These are phyloP conservation scores for Panus rudis DNA, from an alignment of 768 basidiomycete species.

Conservation along the genomic window DNA sequence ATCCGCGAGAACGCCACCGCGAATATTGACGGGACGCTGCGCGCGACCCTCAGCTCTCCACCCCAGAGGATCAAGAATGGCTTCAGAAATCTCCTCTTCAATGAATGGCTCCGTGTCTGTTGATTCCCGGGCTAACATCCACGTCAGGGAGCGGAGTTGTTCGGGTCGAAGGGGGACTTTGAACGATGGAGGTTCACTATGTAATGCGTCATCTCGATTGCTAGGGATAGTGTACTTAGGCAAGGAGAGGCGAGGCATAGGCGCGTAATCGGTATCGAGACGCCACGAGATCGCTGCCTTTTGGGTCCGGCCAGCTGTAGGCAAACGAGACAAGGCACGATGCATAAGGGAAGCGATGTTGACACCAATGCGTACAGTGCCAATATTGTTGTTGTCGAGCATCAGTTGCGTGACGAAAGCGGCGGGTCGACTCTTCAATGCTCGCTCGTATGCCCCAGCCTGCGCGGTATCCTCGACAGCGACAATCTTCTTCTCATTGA, in stretches of 20 bases:
- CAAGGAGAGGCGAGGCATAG: slow-evolving; percentile 48
- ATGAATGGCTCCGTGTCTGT: slow-evolving; percentile 61
- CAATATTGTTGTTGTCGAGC: slow-evolving; percentile 52
- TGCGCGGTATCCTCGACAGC: slow-evolving; percentile 80
- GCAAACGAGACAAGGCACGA: slow-evolving; percentile 76
- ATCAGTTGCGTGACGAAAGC: slow-evolving; percentile 84
- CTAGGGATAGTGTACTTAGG: slow-evolving; percentile 67
- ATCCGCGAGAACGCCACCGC: slow-evolving; percentile 91
- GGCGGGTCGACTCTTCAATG: slow-evolving; percentile 77
- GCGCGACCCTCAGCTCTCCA: slow-evolving; percentile 96
- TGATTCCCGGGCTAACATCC: slow-evolving; percentile 86
- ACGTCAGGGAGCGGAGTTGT: slow-evolving; percentile 83
- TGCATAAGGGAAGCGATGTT: slow-evolving; percentile 86
- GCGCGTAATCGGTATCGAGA: slow-evolving; percentile 71
- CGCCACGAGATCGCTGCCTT: slow-evolving; percentile 65
- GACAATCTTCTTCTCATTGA: slow-evolving; percentile 48
- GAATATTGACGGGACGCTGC: slow-evolving; percentile 62
- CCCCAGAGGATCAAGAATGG: slow-evolving; percentile 74
- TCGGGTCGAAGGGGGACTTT: slow-evolving; percentile 68
- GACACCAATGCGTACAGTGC: slow-evolving; percentile 76
- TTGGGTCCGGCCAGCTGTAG: slow-evolving; percentile 38
- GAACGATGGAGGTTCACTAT: slow-evolving; percentile 76
- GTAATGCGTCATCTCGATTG: slow-evolving; percentile 67
- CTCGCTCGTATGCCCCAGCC: slow-evolving; percentile 85
- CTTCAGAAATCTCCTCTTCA: slow-evolving; percentile 93